Evolutionary conservation across 2,329 filamentous ascomycete genomes (phyloP), one percentile per base, ranked within the genome.

Genomic region (Sporothrix pallida): DNA sequence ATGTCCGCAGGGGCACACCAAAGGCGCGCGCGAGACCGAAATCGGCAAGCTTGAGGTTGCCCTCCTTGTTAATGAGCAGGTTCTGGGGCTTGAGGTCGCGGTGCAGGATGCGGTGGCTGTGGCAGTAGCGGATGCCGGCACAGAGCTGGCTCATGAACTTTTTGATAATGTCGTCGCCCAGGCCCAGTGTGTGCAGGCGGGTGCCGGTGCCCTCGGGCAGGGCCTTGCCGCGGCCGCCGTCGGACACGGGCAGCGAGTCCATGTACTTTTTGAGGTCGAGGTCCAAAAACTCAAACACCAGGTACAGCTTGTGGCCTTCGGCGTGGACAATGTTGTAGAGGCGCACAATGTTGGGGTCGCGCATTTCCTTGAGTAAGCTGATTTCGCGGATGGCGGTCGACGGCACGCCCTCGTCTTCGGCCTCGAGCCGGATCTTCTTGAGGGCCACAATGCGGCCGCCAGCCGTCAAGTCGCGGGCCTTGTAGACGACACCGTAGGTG

Each of bases 211-310:
- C 92, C 78, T 94, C 92, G 3, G 93, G 93, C 74, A 97, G 85
- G 46, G 93, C 89, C 84, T 94, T 95, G 78, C 93, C 93, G 70
- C 93, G 88, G 42, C 93, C 93, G 78, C 93, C 93, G 80, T 96
- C 92, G 78, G 88, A 90, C 70, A 94, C 90, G 0, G 93, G 93
- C 73, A 96, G 87, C 26, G 93, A 89, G 83, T 97, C 93, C 94
- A 97, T 97, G 84, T 96, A 97, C 82, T 96, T 96, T 86, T 97
- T 97, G 77, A 97, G 85, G 79, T 97, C 93, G 72, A 94, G 87
- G 79, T 97, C 93, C 77, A 97, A 90, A 81, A 92, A 97, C 82
- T 97, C 93, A 77, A 94, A 92, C 76, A 97, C 93, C 52, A 97
- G 91, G 83, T 97, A 97, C 54, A 97, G 89, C 84, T 97, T 97